Evolutionary conservation across 2,329 filamentous ascomycete genomes (phyloP), one percentile per base, ranked within the genome.

Genomic region (Paracorniculantispora psalliotae): DNA sequence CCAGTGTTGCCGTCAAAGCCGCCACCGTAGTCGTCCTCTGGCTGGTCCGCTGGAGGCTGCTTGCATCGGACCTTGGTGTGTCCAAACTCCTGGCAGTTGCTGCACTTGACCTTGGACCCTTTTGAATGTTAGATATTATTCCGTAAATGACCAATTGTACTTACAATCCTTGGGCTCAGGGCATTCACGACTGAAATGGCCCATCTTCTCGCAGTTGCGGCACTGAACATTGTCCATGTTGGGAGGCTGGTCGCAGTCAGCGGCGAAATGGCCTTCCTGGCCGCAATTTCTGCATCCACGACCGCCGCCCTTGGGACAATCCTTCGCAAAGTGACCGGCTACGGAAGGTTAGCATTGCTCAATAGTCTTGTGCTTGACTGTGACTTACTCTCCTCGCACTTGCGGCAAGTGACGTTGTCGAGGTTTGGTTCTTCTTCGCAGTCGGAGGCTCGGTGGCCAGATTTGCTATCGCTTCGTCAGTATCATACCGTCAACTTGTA

Each of bases 181-280:
- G 63, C 85, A 90, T 49, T 90, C 87, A 39, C 79, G 80, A 58
- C 84, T 78, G 63, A 78, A 80, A 65, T 89, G 86, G 2, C 86
- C 86, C 60, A 77, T 75, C 63, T 83, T 77, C 17, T 82, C 76
- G 62, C 87, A 89, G 69, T 81, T 75, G 62, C 81, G 82, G 73
- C 87, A 91, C 10, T 74, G 80, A 3, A 85, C 83, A 12, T 62
- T 66, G 19, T 72, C 71, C 64, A 74, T 71, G 67, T 76, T 76
- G 44, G 71, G 73, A 48, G 73, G 74, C 62, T 80, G 73, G 28
- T 78, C 71, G 60, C 83, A 85, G 4, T 83, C 79, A 19, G 74
- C 75, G 62, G 75, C 71, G 46, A 78, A 75, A 62, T 89, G 86
- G 5, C 85, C 86, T 55, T 85, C 81, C 43, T 81, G 71, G 21